A percentile compares a stretch with the other conserved stretches of the same genome.
Conservation (phyloP, 1,284 basidiomycete species). For the Ustilago tritici region DNA sequence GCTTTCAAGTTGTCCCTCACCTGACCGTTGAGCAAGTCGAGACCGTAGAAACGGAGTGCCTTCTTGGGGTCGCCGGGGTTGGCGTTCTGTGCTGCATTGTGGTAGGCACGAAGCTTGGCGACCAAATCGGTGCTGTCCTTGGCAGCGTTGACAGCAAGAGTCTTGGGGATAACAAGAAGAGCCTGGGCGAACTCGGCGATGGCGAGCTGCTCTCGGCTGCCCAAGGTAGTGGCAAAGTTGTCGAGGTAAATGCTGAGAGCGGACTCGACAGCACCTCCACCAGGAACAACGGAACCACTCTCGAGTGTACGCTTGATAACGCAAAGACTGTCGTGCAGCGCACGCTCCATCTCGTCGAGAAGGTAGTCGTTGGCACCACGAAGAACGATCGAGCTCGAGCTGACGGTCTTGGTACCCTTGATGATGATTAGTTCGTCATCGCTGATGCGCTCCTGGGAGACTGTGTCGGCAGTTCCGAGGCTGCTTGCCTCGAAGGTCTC, state of each 20-base stretch:
- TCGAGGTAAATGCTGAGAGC: constrained; percentile 97
- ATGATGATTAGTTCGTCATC: constrained; percentile 98
- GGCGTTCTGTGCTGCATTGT: constrained; percentile 91
- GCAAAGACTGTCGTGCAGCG: constrained; percentile 92
- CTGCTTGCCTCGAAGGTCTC: constrained; percentile 94
- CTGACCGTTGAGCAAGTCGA: constrained; percentile 93
- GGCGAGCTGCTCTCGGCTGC: constrained; percentile 96
- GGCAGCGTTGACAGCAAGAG: constrained; percentile 95
- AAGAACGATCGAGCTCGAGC: constrained; percentile 89
- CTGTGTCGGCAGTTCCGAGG: constrained; percentile 92
- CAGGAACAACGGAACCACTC: constrained; percentile 94
- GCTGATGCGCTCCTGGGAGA: constrained; percentile 95
- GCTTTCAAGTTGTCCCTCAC: constrained; percentile 94
- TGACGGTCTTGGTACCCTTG: constrained; percentile 97
- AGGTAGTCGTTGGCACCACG: constrained; percentile 99
- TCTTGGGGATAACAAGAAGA: constrained; percentile 92
- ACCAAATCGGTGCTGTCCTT: constrained; percentile 98
- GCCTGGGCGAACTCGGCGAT: constrained; percentile 98
- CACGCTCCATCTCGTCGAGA: constrained; percentile 99
- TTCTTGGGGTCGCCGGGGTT: constrained; percentile 94
- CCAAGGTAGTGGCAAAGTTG: constrained; percentile 95
- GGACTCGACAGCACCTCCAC: constrained; percentile 96
- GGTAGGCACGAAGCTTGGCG: constrained; percentile 92
- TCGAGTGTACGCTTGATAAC: constrained; percentile 98
- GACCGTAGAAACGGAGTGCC: constrained; percentile 89